These are phyloP conservation scores for Parsonsia alboflavescens DNA, from an alignment of 257 asterid species.

Conservation along the genomic window DNA sequence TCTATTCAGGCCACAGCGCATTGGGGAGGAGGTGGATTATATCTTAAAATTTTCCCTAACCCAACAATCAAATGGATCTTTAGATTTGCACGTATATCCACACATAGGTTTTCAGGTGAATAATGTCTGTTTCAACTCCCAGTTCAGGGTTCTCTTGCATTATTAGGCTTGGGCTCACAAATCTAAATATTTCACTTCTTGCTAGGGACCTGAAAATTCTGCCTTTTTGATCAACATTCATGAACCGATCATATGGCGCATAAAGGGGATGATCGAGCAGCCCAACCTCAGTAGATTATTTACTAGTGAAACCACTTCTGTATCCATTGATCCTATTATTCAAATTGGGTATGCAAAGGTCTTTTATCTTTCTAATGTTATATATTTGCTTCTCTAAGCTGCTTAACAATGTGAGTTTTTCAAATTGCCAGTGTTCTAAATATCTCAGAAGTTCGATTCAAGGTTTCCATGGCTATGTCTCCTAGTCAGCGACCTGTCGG, in stretches of 20 bases:
- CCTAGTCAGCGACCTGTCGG: conserved; percentile 99
- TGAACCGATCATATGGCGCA: conserved; percentile 97
- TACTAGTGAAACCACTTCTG: conserved; percentile 65
- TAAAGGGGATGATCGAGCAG: conserved; percentile 88
- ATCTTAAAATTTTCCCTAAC: conserved; percentile 85
- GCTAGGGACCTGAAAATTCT: conserved; percentile 89
- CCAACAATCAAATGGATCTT: conserved; percentile 90
- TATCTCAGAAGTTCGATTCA: conserved; percentile 87
- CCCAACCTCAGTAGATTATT: conserved; percentile 61
- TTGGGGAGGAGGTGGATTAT: conserved; percentile 78
- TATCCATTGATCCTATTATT: conserved; percentile 91
- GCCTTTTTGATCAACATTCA: conserved; percentile 89
- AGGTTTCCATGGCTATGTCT: conserved; percentile 97
- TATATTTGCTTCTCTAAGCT: conserved; percentile 1
- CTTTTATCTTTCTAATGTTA: conserved; percentile 12
- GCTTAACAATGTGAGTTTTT: conserved; percentile 15
- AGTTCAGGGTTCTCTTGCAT: conserved; percentile 15
- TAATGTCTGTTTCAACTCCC: conserved; percentile 14
- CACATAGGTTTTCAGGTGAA: conserved; percentile 92
- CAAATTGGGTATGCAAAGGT: conserved; percentile 67
- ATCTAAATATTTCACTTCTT: conserved; percentile 14
- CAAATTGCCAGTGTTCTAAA: conserved; percentile 76
- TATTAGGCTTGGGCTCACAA: neutral
- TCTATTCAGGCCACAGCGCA: conserved; percentile 85
- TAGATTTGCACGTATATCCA: conserved; percentile 85